These are phyloP conservation scores for Pterulicium gracile DNA, from an alignment of 1,284 basidiomycete genomes.

Conservation along the genomic window DNA sequence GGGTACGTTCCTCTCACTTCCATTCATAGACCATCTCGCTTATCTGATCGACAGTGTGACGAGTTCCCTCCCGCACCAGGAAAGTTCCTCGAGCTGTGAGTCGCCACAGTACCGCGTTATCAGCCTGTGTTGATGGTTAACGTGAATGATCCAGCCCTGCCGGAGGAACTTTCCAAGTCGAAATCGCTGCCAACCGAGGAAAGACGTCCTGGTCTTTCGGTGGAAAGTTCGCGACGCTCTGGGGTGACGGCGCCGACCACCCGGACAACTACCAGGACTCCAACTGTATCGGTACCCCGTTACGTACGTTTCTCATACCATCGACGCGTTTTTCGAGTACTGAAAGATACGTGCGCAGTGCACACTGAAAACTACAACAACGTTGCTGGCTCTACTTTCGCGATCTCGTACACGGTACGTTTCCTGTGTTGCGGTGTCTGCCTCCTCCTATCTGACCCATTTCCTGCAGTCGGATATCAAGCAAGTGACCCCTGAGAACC, in stretches of 20 bases:
- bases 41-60: slow-evolving; percentile 17
- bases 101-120: not conserved
- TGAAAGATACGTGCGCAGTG: slow-evolving; percentile 17
- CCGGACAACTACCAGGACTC: slow-evolving; percentile 15
- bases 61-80: slow-evolving; percentile 23
- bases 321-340: not conserved
- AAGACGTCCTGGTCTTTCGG: slow-evolving; percentile 27
- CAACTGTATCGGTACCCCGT: slow-evolving; percentile 26
- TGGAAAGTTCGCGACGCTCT: slow-evolving; percentile 22
- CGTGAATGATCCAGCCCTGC: slow-evolving; percentile 25
- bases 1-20: slow-evolving; percentile 9
- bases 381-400: slow-evolving; percentile 34
- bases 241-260: slow-evolving; percentile 25
- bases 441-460: not conserved
- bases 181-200: slow-evolving; percentile 31
- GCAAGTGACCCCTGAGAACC: slow-evolving; percentile 10
- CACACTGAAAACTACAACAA: slow-evolving; percentile 30
- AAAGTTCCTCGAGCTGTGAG: slow-evolving; percentile 22
- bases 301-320: slow-evolving; percentile 19
- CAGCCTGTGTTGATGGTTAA: slow-evolving; percentile 1
- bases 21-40: not conserved
- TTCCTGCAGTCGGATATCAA: slow-evolving; percentile 19
- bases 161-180: slow-evolving; percentile 30
- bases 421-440: slow-evolving; percentile 11
- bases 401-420: slow-evolving; percentile 31